Base-by-base conservation (phyloP, 2,329 filamentous ascomycete species). In the Neonectria sp. region DNA sequence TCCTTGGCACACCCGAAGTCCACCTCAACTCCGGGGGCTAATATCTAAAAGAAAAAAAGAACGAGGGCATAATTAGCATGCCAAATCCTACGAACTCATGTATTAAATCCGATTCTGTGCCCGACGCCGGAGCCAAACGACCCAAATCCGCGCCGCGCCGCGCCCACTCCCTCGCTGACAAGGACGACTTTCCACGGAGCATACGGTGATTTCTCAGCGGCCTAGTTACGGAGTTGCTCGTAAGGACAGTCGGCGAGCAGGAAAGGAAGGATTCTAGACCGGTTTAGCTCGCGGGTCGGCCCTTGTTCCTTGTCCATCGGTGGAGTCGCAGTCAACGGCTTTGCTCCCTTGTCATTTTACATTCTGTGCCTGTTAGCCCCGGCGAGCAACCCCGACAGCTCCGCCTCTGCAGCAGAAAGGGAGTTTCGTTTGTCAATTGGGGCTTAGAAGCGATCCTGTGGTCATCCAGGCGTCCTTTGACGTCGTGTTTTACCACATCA, bases 241-340 rank as follows among this genome's bases (percentile, higher is more conserved):
- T 3, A 52, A 33, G 8, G 29, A 8, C 9, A 12, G 27, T 27
- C 13, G 3, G 24, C 46, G 15, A 49, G 11, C 37, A 6, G 15
- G 6, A 25, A 53, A 33, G n/a, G 21, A 29, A 55, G 63, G 48
- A 57, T 56, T 17, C 51, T 9, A 31, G 15, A 37, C 31, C 37
- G 33, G 49, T 4, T 12, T n/a, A 17, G 31, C 49, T 24, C 12
- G 48, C 48, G 9, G 48, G 25, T 29, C 4, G 9, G 27, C 27
- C 15, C n/a, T 52, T 21, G 29, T 52, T 52, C 29, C 51, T 53
- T 53, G 51, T 33, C 33, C 2, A 3, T 4, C 15, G 24, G 46
- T 29, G 51, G 33, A 33, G 49, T 52, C 49, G 49, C 33, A 7
- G 12, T 9, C 43, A 46, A 46, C 43, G 21, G n/a, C 40, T n/a